These are phyloP conservation scores for Candida buenavistaensis DNA, from an alignment of 1,139 yeast species.

Conservation along the genomic window DNA sequence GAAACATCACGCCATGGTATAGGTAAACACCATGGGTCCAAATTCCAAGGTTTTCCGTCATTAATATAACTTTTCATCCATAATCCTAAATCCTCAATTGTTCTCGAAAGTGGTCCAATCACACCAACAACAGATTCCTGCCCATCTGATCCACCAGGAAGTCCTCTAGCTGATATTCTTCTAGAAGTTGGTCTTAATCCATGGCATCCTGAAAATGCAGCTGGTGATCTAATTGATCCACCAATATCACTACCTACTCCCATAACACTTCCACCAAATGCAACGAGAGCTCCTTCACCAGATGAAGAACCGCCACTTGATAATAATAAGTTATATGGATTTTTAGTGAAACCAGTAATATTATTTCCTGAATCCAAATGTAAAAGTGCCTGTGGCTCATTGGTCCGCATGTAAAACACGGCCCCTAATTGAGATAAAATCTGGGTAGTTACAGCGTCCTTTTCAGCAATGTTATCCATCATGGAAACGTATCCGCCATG, in stretches of 20 bases:
- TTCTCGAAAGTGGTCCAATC: conserved; percentile 62
- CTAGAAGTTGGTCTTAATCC: conserved; percentile 72
- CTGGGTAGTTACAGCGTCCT: conserved; percentile 52
- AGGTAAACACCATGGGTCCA: conserved; percentile 55
- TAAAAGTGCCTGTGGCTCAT: conserved; percentile 51
- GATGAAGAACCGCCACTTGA: conserved; percentile 68
- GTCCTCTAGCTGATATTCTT: conserved; percentile 46
- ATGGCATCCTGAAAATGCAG: conserved; percentile 66
- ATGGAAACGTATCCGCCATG: conserved; percentile 64
- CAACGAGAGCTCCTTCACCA: conserved; percentile 74
- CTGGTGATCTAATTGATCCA: conserved; percentile 75
- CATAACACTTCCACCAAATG: conserved; percentile 61
- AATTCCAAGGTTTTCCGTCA: conserved; percentile 68
- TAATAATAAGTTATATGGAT: conserved; percentile 41
- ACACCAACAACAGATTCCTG: conserved; percentile 62
- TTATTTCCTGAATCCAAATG: conserved; percentile 47
- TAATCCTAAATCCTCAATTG: conserved; percentile 62
- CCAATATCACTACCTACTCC: conserved; percentile 83
- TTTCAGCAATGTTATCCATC: conserved; percentile 48
- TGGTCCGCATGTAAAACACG: conserved; percentile 52
- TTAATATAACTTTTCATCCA: conserved; percentile 59
- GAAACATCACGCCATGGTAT: conserved; percentile 63
- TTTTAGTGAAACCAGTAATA: conserved; percentile 36
- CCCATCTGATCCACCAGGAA: conserved; percentile 55
- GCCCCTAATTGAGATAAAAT: conserved; percentile 66